phyloP scores from a whole-genome alignment of 495 filamentous ascomycete genomes.

The Penicillium lagena region DNA sequence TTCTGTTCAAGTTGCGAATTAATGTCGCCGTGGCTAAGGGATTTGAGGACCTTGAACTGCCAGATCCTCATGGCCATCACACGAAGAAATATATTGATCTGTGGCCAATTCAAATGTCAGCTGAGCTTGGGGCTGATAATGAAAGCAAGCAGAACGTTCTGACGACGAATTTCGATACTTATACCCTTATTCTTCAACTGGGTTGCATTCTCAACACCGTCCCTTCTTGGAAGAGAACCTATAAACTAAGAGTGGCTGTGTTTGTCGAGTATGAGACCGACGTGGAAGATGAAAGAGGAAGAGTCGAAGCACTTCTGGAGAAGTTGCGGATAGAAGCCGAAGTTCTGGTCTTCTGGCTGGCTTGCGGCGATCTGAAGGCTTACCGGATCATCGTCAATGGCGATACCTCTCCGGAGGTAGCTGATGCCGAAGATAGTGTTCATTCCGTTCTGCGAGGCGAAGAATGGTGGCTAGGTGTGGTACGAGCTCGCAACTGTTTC shows the following conservation, averaged over 20 bases:
- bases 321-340: slow-evolving; percentile 78
- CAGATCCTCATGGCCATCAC: slow-evolving; percentile 46
- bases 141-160: slow-evolving; percentile 59
- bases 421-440: slow-evolving; percentile 45
- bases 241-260: slow-evolving; percentile 67
- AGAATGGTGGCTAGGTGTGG: slow-evolving; percentile 80
- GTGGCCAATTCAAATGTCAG: slow-evolving; percentile 83
- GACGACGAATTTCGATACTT: slow-evolving; percentile 90
- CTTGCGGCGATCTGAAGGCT: slow-evolving; percentile 61
- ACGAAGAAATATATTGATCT: slow-evolving; percentile 79
- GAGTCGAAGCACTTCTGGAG: slow-evolving; percentile 69
- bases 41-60: slow-evolving; percentile 70
- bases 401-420: slow-evolving; percentile 26
- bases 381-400: slow-evolving; percentile 80
- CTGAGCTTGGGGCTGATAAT: slow-evolving; percentile 62
- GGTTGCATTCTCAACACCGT: slow-evolving; percentile 82
- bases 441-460: slow-evolving; percentile 58
- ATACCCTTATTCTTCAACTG: slow-evolving; percentile 80
- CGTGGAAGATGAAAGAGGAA: slow-evolving; percentile 67
- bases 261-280: slow-evolving; percentile 89
- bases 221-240: slow-evolving; percentile 73
- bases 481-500: slow-evolving; percentile 43
- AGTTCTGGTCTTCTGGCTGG: slow-evolving; percentile 75
- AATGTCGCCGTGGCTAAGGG: slow-evolving; percentile 85
- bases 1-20: slow-evolving; percentile 69